A percentile compares a stretch with the other conserved stretches of the same genome.
These are phyloP conservation scores for Penicillium longicatenatum DNA, from an alignment of 495 filamentous ascomycete genomes.

Conservation along the genomic window DNA sequence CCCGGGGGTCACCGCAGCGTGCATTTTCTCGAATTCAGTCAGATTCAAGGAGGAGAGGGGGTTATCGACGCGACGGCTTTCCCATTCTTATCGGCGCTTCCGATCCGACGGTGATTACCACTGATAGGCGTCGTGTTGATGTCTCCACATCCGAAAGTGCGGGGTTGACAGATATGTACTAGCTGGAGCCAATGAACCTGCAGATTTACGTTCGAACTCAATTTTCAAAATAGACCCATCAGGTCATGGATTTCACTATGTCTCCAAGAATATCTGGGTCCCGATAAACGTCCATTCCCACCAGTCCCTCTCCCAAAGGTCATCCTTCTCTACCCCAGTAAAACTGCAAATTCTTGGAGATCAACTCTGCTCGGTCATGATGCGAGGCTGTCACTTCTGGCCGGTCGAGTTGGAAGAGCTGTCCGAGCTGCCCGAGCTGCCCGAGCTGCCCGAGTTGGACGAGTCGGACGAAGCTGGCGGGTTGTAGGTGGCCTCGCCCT, in stretches of 20 bases:
- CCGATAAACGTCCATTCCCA: neutral
- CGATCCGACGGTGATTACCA: slow-evolving; percentile 17
- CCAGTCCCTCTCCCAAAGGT: neutral
- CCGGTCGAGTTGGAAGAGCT: neutral
- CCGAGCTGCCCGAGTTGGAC: neutral
- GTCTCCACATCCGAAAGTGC: neutral
- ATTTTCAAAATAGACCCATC: neutral
- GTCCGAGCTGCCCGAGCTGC: neutral
- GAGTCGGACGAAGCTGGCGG: neutral
- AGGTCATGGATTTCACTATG: neutral
- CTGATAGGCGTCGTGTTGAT: too few species aligned
- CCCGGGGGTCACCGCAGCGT: slow-evolving; percentile 13
- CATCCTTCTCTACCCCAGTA: neutral
- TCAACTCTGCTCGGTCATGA: too few species aligned
- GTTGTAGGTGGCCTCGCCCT: slow-evolving; percentile 7
- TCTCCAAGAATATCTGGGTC: neutral
- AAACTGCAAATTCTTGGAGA: neutral
- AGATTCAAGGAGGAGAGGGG: neutral
- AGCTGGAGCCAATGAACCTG: neutral
- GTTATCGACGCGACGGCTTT: slow-evolving; percentile 17
- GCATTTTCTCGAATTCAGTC: neutral
- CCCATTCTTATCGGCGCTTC: slow-evolving; percentile 14
- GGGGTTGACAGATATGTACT: neutral
- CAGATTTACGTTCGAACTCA: neutral
- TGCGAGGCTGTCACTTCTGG: too few species aligned